Conservation (phyloP, 108 stramenopile genomes). For the Fistulifera solaris region DNA sequence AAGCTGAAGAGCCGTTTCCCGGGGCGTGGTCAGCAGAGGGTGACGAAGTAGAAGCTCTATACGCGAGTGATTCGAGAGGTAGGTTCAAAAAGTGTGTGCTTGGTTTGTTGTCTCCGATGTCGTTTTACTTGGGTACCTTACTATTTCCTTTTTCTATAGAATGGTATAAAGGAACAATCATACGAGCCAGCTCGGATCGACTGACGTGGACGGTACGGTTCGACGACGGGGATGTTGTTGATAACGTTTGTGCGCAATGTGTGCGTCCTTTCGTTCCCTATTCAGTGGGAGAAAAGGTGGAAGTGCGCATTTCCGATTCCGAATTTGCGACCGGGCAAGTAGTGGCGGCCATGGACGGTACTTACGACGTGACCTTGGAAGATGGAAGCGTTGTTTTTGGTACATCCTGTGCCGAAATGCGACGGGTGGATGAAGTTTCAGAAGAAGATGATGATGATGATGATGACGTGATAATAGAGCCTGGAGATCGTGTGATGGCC, state of each 20-base stretch:
- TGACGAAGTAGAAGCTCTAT: conserved; percentile 32
- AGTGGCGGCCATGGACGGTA: neutral
- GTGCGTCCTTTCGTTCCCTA: conserved; percentile 19
- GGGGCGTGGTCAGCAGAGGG: conserved; percentile 31
- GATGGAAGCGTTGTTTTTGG: neutral
- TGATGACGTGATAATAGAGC: neutral
- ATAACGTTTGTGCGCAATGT: conserved; percentile 10
- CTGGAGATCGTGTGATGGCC: conserved; percentile 12
- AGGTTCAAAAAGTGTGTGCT: conserved; percentile 8
- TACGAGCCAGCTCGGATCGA: conserved; percentile 12
- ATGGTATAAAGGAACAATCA: conserved; percentile 28
- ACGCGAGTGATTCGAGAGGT: conserved; percentile 26
- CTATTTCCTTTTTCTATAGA: conserved; percentile 12
- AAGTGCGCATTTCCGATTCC: neutral
- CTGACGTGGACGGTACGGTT: conserved; percentile 25
- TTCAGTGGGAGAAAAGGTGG: conserved; percentile 14
- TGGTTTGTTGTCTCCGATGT: neutral
- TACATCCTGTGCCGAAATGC: neutral
- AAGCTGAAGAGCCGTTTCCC: conserved; percentile 17
- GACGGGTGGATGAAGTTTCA: neutral
- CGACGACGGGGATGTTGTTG: conserved; percentile 32
- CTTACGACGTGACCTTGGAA: conserved; percentile 5
- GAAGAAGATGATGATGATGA: neutral
- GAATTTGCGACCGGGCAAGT: neutral
- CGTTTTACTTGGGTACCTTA: neutral